Evolutionary conservation across 768 basidiomycete species (phyloP).

Genomic region (Boletus sp.): DNA sequence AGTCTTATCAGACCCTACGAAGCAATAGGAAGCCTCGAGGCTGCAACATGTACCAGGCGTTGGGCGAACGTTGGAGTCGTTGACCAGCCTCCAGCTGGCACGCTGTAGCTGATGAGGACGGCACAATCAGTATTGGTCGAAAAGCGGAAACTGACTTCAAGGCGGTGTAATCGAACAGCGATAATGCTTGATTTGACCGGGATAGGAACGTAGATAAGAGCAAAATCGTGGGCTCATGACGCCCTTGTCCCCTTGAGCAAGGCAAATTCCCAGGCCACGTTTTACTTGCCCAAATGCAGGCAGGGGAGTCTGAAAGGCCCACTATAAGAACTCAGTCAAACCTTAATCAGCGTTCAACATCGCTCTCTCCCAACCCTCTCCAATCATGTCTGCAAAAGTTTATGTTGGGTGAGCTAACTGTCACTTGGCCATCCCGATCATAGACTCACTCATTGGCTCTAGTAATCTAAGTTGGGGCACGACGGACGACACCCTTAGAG

Average conservation of each 20-base stretch:
- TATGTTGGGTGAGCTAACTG: slow-evolving; percentile 32
- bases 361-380: slow-evolving; percentile 14
- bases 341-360: slow-evolving; percentile 11
- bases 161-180: neutral
- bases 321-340: slow-evolving; percentile 30
- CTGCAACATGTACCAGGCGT: neutral
- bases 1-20: slow-evolving; percentile 3
- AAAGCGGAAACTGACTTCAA: neutral
- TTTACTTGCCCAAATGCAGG: slow-evolving; percentile 26
- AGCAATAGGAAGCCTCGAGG: slow-evolving; percentile 10
- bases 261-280: slow-evolving; percentile 11
- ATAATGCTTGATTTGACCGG: neutral
- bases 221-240: neutral
- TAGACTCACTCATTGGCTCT: neutral
- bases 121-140: neutral
- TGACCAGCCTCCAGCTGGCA: neutral
- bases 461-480: slow-evolving; percentile 37
- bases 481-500: slow-evolving; percentile 26
- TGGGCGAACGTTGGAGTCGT: neutral
- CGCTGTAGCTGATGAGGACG: neutral
- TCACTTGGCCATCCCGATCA: neutral
- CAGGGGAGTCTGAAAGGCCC: slow-evolving; percentile 34
- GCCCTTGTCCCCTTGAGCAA: neutral
- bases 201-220: slow-evolving; percentile 15
- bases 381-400: slow-evolving; percentile 31